Conservation (phyloP, 2,329 filamentous ascomycete species). For the Alternaria sp. region DNA sequence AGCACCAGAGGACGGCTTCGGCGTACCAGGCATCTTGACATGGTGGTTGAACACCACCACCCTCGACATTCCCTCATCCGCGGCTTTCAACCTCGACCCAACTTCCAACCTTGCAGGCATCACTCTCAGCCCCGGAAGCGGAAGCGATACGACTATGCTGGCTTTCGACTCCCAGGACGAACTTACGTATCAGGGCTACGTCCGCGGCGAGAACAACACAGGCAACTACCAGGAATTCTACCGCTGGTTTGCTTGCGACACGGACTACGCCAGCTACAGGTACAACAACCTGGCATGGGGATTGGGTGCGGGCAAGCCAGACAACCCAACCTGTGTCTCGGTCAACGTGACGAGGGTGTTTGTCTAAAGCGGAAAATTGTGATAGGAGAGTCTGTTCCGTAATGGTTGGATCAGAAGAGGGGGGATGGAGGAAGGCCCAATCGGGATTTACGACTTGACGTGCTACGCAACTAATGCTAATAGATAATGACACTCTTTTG, state of each 20-base stretch:
- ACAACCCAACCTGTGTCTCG: conserved; percentile 55
- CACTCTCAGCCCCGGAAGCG: conserved; percentile 45
- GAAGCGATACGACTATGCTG: conserved; percentile 34
- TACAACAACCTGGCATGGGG: conserved; percentile 55
- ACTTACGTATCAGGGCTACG: conserved; percentile 50
- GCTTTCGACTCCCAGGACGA: conserved; percentile 50
- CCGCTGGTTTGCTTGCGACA: conserved; percentile 56
- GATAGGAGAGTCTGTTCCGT: background rate
- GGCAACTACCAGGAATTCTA: conserved; percentile 37
- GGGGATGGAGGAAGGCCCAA: background rate
- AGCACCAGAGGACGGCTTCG: conserved; percentile 21
- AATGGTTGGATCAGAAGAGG: background rate
- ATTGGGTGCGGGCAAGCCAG: conserved; percentile 47
- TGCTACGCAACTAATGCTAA: background rate
- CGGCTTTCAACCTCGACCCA: conserved; percentile 47
- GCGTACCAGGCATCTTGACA: conserved; percentile 48
- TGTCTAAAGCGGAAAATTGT: background rate
- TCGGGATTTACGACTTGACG: background rate
- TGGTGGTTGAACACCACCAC: conserved; percentile 33
- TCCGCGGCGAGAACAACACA: conserved; percentile 47
- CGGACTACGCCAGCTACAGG: conserved; percentile 49
- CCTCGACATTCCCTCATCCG: conserved; percentile 28
- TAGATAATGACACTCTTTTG: background rate
- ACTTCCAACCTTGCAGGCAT: conserved; percentile 53
- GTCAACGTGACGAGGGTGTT: conserved; percentile 51